phyloP scores from a whole-genome alignment of 1,284 basidiomycete genomes.

The Ceratorhiza oryzae-sativae region DNA sequence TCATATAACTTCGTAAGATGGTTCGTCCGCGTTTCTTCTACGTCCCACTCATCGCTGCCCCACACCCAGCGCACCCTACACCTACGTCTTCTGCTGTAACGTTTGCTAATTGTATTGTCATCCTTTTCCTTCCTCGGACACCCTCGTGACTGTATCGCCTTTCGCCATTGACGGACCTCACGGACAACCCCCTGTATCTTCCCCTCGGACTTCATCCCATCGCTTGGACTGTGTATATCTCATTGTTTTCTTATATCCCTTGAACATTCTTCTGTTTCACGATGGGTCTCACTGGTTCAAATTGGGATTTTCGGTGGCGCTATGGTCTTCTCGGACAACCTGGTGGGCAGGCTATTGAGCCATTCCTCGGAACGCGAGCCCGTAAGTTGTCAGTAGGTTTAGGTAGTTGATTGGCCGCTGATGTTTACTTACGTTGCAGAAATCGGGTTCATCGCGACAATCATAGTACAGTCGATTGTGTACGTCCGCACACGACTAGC shows the following conservation, averaged over 20 bases:
- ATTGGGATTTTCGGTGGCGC: conserved; percentile 22
- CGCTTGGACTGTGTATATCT: background rate
- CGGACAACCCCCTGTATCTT: background rate
- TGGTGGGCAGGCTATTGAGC: conserved; percentile 60
- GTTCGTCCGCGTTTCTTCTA: background rate
- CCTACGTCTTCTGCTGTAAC: background rate
- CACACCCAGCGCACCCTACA: background rate
- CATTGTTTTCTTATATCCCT: background rate
- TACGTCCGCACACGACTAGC: background rate
- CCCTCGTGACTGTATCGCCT: conserved; percentile 33
- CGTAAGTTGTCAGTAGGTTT: conserved; percentile 52
- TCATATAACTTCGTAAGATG: conserved; percentile 36
- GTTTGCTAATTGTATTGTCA: conserved; percentile 17
- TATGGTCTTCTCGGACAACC: conserved; percentile 24
- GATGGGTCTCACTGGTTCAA: conserved; percentile 23
- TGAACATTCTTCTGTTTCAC: background rate
- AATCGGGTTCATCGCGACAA: conserved; percentile 36
- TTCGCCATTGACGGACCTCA: background rate
- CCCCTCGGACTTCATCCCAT: background rate
- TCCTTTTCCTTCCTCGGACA: conserved; percentile 7
- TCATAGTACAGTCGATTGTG: conserved; percentile 30
- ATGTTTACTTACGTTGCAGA: conserved; percentile 26
- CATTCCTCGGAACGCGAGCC: conserved; percentile 67
- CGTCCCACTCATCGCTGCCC: conserved; percentile 16
- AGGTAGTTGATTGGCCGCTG: conserved; percentile 27